These are phyloP conservation scores for Chalaropsis thielavioides DNA, from an alignment of 2,329 filamentous ascomycete species.

Conservation along the genomic window DNA sequence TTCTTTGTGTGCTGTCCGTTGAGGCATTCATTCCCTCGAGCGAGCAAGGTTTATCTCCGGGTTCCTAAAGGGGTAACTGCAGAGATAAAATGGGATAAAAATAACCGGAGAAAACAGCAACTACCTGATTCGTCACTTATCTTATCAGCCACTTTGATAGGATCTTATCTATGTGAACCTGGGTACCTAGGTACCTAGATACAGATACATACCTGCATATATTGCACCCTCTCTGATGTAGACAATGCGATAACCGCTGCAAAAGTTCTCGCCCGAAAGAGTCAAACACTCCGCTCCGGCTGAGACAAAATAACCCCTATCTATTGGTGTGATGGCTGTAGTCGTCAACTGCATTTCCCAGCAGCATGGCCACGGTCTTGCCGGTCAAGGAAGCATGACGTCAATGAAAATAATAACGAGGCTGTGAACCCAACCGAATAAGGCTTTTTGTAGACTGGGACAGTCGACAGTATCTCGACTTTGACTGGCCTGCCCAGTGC, in stretches of 20 bases:
- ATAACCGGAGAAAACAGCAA: neutral
- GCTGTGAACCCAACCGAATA: too few relatives aligned
- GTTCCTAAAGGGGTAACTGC: neutral
- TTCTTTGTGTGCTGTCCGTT: neutral
- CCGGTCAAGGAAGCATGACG: too few relatives aligned
- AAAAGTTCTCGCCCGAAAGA: neutral
- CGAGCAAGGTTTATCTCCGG: neutral
- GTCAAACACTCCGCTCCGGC: neutral
- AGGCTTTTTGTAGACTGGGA: too few relatives aligned
- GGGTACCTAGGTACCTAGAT: neutral
- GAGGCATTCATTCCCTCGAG: neutral
- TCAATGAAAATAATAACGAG: too few relatives aligned
- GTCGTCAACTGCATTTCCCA: neutral
- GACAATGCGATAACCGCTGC: too few relatives aligned
- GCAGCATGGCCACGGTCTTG: neutral
- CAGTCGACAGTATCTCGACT: too few relatives aligned
- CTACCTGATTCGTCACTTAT: neutral
- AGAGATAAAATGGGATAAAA: neutral
- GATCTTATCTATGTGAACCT: neutral
- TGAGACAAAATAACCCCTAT: conserved; percentile 5
- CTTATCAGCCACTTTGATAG: neutral
- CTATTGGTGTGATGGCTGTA: neutral
- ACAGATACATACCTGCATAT: neutral
- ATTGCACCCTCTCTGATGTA: too few relatives aligned
- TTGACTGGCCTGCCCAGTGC: too few relatives aligned